These are phyloP conservation scores for Epichloe brachyelytri DNA, from an alignment of 2,329 filamentous ascomycete species.

Conservation along the genomic window DNA sequence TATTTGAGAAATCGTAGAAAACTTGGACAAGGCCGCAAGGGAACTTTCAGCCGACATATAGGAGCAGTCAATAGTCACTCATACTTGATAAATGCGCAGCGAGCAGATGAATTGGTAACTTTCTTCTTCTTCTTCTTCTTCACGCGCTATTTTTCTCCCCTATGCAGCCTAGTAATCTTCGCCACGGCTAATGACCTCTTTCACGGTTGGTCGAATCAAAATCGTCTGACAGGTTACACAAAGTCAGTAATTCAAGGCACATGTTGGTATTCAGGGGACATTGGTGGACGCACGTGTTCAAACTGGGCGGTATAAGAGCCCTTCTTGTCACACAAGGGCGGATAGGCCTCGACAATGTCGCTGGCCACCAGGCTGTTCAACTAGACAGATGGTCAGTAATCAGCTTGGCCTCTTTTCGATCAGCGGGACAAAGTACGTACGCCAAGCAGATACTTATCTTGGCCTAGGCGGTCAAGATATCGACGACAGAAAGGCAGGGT, in stretches of 20 bases:
- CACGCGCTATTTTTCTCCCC: constrained; percentile 13
- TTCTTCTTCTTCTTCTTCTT: constrained; percentile 7
- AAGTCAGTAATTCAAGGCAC: constrained; percentile 4
- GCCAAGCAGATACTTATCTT: constrained; percentile 86
- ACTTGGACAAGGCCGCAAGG: constrained; percentile 5
- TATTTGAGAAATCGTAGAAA: background rate
- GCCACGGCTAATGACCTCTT: constrained; percentile 77
- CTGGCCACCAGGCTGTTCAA: constrained; percentile 74
- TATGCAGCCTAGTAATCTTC: constrained; percentile 56
- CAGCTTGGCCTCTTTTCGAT: background rate
- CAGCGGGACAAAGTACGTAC: constrained; percentile 34
- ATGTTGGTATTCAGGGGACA: no score
- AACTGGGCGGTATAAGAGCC: constrained; percentile 90
- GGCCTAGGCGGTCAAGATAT: constrained; percentile 83
- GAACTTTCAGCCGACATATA: background rate
- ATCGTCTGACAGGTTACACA: constrained; percentile 43
- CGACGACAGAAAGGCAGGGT: constrained; percentile 83
- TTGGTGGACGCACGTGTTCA: constrained; percentile 64
- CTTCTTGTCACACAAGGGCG: constrained; percentile 81
- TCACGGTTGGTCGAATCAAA: constrained; percentile 63
- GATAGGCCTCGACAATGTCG: constrained; percentile 83
- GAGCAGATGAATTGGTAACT: background rate
- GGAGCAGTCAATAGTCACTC: no score
- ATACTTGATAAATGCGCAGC: no score
- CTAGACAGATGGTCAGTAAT: constrained; percentile 24